phyloP scores from a whole-genome alignment of 2,329 filamentous ascomycete species.

The Magnaporthiopsis poae region DNA sequence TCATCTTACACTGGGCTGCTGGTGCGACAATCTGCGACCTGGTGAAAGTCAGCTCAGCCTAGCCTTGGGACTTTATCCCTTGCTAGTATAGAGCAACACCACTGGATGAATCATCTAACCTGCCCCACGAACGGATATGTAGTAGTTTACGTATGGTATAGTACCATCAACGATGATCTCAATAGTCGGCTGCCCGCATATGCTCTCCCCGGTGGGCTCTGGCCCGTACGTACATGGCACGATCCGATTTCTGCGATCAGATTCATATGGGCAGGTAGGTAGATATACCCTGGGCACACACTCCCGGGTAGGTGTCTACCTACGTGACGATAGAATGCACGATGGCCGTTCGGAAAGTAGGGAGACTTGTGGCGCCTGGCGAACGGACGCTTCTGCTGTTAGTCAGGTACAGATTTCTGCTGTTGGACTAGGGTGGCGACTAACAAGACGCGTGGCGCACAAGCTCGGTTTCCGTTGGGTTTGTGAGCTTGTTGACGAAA shows the following conservation, averaged over 20 bases:
- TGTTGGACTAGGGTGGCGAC: neutral
- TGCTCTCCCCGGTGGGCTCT: neutral
- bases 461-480: neutral
- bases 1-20: neutral
- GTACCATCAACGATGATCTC: neutral
- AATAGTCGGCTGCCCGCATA: neutral
- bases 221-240: neutral
- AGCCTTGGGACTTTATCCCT: neutral
- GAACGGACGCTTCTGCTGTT: neutral
- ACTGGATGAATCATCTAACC: neutral
- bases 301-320: too few species aligned
- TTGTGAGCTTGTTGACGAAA: neutral
- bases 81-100: neutral
- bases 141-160: neutral
- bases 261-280: neutral
- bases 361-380: slow-evolving; percentile 1
- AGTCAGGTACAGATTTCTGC: neutral
- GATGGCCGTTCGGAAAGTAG: neutral
- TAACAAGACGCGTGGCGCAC: neutral
- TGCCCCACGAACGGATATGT: neutral
- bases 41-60: neutral
- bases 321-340: neutral
- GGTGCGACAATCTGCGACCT: neutral
- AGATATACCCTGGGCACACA: too few species aligned
- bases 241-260: neutral